Percentiles rank a stretch among this genome's conserved stretches.
Evolutionary conservation across 2,329 filamentous ascomycete genomes (phyloP).

Genomic region (Colletotrichum magnum): DNA sequence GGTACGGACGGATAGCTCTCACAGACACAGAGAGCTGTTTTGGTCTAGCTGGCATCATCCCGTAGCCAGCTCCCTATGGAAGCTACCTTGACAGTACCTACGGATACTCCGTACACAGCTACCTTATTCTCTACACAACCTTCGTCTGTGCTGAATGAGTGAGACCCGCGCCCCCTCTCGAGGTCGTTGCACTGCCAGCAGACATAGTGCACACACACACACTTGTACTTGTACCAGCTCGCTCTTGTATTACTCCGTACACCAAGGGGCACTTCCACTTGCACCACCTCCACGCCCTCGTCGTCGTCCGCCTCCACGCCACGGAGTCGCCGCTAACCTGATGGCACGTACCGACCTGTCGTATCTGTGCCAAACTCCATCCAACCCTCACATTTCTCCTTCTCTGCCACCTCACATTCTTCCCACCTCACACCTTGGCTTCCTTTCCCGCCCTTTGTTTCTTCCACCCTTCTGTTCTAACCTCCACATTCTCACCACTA

Average conservation of each 20-base stretch:
- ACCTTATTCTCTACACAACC: too few species aligned
- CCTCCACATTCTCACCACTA: constrained; percentile 44
- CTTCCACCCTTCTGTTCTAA: constrained; percentile 19
- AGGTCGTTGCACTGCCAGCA: too few species aligned
- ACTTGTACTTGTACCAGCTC: neutral
- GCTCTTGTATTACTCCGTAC: constrained; percentile 4
- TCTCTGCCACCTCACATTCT: constrained; percentile 15
- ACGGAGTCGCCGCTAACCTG: constrained; percentile 27
- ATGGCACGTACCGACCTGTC: constrained; percentile 11
- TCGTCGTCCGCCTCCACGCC: constrained; percentile 11
- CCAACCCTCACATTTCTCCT: constrained; percentile 31
- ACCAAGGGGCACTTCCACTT: neutral
- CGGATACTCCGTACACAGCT: too few species aligned
- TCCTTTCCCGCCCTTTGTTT: constrained; percentile 36
- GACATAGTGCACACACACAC: too few species aligned
- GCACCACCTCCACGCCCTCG: constrained; percentile 3
- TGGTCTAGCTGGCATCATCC: constrained; percentile 16
- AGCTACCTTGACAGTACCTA: too few species aligned
- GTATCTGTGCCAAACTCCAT: constrained; percentile 35
- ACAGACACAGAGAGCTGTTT: neutral
- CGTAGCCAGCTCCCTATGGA: too few species aligned
- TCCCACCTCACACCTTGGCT: constrained; percentile 34
- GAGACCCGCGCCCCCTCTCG: too few species aligned
- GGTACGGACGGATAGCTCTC: too few species aligned
- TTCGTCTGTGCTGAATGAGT: too few species aligned